phyloP scores from a whole-genome alignment of 371 early-diverging fungal genomes.

The Haplosporangium sp. region DNA sequence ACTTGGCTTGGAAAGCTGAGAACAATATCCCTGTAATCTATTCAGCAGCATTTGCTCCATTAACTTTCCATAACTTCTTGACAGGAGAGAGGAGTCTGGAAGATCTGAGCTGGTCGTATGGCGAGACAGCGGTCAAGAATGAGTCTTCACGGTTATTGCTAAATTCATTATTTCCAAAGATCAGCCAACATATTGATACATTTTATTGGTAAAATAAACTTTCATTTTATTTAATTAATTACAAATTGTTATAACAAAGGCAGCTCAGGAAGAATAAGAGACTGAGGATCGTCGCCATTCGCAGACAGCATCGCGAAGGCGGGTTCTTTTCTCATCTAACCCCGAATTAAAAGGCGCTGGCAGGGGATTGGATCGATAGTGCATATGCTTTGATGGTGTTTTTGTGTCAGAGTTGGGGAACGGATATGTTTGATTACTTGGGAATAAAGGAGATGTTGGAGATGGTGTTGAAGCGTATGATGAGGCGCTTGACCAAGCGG shows the following conservation, averaged over 20 bases:
- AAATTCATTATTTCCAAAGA: slow-evolving; percentile 19
- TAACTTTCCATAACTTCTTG: slow-evolving; percentile 27
- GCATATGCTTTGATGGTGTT: slow-evolving; percentile 2
- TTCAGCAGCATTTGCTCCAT: slow-evolving; percentile 17
- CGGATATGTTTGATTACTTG: slow-evolving; percentile 23
- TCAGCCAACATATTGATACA: slow-evolving; percentile 13
- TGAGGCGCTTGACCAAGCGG: slow-evolving; percentile 29
- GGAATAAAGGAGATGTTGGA: slow-evolving; percentile 28
- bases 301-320: slow-evolving; percentile 41
- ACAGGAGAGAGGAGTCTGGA: slow-evolving; percentile 24
- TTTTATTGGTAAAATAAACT: slow-evolving; percentile 2
- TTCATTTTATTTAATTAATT: not conserved
- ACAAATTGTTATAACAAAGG: not conserved
- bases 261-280: slow-evolving; percentile 2
- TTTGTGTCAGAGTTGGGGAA: slow-evolving; percentile 3
- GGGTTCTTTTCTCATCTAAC: slow-evolving; percentile 30
- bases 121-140: slow-evolving; percentile 14
- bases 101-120: slow-evolving; percentile 23
- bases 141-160: slow-evolving; percentile 7
- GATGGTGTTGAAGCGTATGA: slow-evolving; percentile 39
- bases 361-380: slow-evolving; percentile 37
- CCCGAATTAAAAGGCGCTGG: slow-evolving; percentile 25
- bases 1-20: slow-evolving; percentile 23
- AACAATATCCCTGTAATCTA: slow-evolving; percentile 14
- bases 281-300: slow-evolving; percentile 48